Percentiles rank a stretch among this genome's conserved stretches.
Evolutionary conservation across 169 alveolate species (phyloP).

Genomic region (Cryptosporidium ubiquitum): DNA sequence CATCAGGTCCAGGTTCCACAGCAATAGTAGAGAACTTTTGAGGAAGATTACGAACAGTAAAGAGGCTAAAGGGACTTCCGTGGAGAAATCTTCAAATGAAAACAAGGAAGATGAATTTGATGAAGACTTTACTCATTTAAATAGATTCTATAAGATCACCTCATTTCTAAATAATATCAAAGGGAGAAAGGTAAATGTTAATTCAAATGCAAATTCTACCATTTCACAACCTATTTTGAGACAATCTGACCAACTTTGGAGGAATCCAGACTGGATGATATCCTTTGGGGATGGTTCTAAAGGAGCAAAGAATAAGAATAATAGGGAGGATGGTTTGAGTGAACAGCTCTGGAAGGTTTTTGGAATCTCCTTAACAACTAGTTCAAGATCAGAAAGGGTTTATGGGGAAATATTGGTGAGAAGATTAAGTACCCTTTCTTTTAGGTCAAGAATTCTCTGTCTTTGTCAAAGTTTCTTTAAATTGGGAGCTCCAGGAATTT

Average conservation of each 20-base stretch:
- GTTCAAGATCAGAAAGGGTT: slow-evolving; percentile 58
- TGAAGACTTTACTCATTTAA: slow-evolving; percentile 7
- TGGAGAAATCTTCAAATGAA: neutral
- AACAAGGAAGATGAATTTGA: slow-evolving; percentile 6
- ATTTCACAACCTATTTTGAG: slow-evolving; percentile 37
- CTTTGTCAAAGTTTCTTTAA: slow-evolving; percentile 37
- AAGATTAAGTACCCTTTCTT: slow-evolving; percentile 23
- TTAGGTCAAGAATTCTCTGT: slow-evolving; percentile 21
- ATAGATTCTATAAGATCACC: slow-evolving; percentile 24
- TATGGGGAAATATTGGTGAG: slow-evolving; percentile 21
- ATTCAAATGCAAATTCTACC: neutral
- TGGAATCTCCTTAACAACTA: slow-evolving; percentile 60
- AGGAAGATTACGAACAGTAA: slow-evolving; percentile 18
- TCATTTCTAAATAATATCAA: neutral
- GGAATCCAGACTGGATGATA: slow-evolving; percentile 51
- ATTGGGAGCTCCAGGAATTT: slow-evolving; percentile 20
- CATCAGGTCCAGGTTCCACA: slow-evolving; percentile 25
- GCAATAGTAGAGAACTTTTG: slow-evolving; percentile 40
- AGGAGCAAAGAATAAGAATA: neutral
- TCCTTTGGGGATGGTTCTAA: neutral
- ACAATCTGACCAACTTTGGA: slow-evolving; percentile 10
- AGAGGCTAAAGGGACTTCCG: neutral
- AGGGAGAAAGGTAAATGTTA: neutral
- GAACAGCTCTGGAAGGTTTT: slow-evolving; percentile 34
- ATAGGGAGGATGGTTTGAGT: neutral